Evolutionary conservation across 352 stramenopile genomes (phyloP).

Genomic region (Globisporangium yorkense): DNA sequence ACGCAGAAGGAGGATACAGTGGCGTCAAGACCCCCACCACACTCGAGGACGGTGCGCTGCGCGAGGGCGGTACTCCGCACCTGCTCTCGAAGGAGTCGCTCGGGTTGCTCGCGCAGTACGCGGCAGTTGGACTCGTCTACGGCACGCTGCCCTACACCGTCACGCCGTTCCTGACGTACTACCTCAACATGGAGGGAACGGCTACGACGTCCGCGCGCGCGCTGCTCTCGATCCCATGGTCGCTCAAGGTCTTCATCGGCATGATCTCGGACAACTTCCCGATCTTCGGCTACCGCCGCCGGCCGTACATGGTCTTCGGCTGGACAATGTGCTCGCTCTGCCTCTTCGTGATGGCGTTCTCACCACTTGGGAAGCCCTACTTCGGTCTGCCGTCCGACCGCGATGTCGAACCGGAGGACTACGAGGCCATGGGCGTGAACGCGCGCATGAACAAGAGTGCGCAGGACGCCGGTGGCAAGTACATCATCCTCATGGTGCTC

Average conservation of each 20-base stretch:
- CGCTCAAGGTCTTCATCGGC: slow-evolving; percentile 43
- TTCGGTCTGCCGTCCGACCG: slow-evolving; percentile 23
- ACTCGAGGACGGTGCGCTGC: slow-evolving; percentile 30
- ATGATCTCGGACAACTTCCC: slow-evolving; percentile 45
- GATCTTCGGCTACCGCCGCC: slow-evolving; percentile 42
- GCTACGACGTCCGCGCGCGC: slow-evolving; percentile 28
- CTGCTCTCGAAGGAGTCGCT: slow-evolving; percentile 30
- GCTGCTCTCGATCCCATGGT: slow-evolving; percentile 40
- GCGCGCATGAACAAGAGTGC: slow-evolving; percentile 24
- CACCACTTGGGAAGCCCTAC: slow-evolving; percentile 26
- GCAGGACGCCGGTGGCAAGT: slow-evolving; percentile 24
- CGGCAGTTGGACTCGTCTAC: slow-evolving; percentile 31
- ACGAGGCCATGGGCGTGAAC: slow-evolving; percentile 17
- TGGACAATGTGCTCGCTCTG: slow-evolving; percentile 33
- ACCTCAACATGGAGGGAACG: slow-evolving; percentile 37
- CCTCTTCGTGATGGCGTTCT: slow-evolving; percentile 40
- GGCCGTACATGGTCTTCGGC: slow-evolving; percentile 44
- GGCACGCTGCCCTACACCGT: slow-evolving; percentile 30
- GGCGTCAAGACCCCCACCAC: slow-evolving; percentile 5
- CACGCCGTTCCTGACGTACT: slow-evolving; percentile 40
- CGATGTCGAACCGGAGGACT: slow-evolving; percentile 18
- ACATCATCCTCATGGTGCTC: slow-evolving; percentile 39
- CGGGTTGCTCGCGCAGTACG: slow-evolving; percentile 33
- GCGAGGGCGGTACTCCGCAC: slow-evolving; percentile 24
- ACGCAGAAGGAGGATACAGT: background rate